phyloP scores from a whole-genome alignment of 2,329 filamentous ascomycete species.

The Cladophialophora chaetospira region DNA sequence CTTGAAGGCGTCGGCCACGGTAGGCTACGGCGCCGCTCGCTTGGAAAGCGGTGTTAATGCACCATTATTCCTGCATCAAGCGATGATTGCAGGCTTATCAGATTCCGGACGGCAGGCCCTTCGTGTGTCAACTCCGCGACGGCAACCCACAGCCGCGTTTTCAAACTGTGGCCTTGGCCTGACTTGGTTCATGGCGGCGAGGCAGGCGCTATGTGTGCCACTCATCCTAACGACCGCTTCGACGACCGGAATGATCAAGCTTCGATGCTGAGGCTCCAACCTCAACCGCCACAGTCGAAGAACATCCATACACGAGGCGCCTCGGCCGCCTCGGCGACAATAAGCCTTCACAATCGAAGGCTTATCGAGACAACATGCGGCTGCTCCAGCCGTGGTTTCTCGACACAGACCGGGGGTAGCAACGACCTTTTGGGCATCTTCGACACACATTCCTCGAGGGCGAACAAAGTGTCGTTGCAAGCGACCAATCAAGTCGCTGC shows the following conservation, averaged over 20 bases:
- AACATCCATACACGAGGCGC: background rate
- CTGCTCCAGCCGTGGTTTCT: no score
- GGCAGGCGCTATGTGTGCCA: no score
- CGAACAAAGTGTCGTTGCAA: no score
- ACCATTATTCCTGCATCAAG: background rate
- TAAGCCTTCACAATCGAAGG: background rate
- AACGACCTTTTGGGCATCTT: no score
- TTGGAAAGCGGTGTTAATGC: background rate
- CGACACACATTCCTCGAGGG: no score
- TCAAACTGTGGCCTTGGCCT: no score
- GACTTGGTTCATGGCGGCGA: no score
- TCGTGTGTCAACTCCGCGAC: no score
- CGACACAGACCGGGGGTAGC: no score
- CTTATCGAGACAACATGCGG: background rate
- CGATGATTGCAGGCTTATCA: background rate
- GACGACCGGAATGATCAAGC: no score
- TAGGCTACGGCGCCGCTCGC: constrained; percentile 13
- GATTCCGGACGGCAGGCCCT: background rate
- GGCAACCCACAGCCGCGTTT: no score
- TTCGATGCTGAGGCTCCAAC: background rate
- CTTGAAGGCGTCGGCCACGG: constrained; percentile 10
- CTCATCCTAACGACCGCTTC: no score
- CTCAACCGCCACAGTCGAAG: background rate
- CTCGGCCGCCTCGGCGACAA: background rate
- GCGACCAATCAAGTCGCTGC: background rate